Evolutionary conservation across 345 rosid genomes (phyloP).

Genomic region (Psidium friedrichsthalianum): DNA sequence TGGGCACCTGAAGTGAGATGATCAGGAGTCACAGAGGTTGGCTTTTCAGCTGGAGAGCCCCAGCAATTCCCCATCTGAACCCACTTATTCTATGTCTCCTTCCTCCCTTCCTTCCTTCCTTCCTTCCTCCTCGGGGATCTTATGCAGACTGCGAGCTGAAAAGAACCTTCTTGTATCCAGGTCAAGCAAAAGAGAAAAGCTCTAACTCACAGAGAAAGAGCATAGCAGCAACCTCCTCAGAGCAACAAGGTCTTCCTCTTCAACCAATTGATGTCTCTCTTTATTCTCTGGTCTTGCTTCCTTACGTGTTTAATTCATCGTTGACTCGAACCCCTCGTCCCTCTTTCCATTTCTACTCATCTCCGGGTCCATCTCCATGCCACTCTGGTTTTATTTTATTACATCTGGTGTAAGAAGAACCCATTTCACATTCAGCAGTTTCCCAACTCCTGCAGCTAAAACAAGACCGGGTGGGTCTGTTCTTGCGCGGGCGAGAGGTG

Average conservation of each 20-base stretch:
- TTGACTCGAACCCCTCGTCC: neutral
- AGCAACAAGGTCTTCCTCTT: neutral
- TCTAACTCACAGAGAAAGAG: neutral
- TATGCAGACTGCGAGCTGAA: neutral
- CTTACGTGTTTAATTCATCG: neutral
- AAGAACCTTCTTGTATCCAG: neutral
- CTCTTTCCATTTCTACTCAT: neutral
- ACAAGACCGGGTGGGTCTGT: neutral
- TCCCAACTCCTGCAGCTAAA: neutral
- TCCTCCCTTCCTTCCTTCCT: too few species aligned
- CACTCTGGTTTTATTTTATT: neutral
- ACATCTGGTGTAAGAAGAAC: neutral
- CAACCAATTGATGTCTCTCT: neutral
- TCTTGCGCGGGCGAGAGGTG: neutral
- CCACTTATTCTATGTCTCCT: neutral
- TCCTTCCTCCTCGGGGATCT: neutral
- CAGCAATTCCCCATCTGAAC: constrained; percentile 31
- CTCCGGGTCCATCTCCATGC: neutral
- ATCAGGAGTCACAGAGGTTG: constrained; percentile 40
- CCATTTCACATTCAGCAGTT: neutral
- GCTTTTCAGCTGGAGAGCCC: constrained; percentile 31
- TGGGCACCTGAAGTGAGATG: constrained; percentile 44
- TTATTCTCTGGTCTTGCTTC: neutral
- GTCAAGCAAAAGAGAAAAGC: neutral
- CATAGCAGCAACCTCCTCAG: neutral